Base-by-base conservation (phyloP, 331 rosid species). In the Pyrus hybrid region DNA sequence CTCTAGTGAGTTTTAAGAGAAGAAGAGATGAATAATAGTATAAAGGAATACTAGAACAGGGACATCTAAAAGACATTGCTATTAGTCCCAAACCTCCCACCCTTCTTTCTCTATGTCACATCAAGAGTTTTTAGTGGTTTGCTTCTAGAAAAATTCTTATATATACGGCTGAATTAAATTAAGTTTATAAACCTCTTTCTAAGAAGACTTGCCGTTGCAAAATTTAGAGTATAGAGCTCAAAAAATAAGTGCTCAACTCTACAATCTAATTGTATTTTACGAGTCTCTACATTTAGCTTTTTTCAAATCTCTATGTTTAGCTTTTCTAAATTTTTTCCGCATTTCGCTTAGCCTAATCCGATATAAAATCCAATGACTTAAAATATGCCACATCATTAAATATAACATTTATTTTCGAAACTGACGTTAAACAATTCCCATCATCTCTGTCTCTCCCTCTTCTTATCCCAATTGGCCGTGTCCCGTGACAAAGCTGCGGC, bases 101-200 rank as follows among this genome's bases (percentile, higher is more conserved):
- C 49, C 51, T 41, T 28, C 71, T 4, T 26, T 69, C 58, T 74
- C 66, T 45, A 14, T 45, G 72, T 20, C 83, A 71, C 69, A 72
- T 79, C 82, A 54, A 25, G 22, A 35, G 76, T 57, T 32, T 70
- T 61, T 26, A 70, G 32, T 69, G 67, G 57, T 65, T 76, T 12
- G 53, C 18, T 18, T 58, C 9, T 14, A 37, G 45, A 37, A 37
- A 37, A 37, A 37, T 25, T 73, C 68, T 26, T 30, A 21, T 57
- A 17, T 49, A 18, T 47, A 17, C 8, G 21, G 57, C 57, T 51
- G 57, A 51, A 49, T 49, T 49, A 49, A 49, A 16, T 16, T 16
- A 17, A 17, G n/a, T 16, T 6, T 51, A 17, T 51, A 51, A 17
- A 49, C 7, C 56, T 3, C 1, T 49, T 49, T 49, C 6, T 6